These are phyloP conservation scores for Camellia lanceoleosa DNA, from an alignment of 148 eudicot genomes.

Conservation along the genomic window DNA sequence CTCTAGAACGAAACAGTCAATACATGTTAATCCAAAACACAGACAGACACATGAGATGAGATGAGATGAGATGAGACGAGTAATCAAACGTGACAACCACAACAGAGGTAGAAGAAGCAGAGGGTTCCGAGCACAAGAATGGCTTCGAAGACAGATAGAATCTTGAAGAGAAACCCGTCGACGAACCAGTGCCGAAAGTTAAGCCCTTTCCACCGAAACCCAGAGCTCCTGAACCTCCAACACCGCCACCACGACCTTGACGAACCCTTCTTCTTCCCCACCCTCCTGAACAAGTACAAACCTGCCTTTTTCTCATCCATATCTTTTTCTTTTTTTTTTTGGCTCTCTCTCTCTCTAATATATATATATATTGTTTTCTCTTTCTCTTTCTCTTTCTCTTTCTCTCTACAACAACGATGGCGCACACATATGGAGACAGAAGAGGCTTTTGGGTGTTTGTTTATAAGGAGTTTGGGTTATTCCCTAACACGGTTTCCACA, in stretches of 20 bases:
- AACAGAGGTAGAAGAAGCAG: constrained; percentile 57
- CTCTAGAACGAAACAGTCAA: no score
- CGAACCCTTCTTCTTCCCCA: constrained; percentile 31
- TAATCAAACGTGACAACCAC: constrained; percentile 50
- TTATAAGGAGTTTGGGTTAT: no score
- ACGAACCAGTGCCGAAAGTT: constrained; percentile 31
- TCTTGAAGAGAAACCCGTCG: constrained; percentile 43
- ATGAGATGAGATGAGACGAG: no score
- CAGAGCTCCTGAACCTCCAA: constrained; percentile 36
- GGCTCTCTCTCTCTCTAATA: no score
- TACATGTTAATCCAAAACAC: no score
- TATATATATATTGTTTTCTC: no score
- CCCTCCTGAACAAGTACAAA: constrained; percentile 19
- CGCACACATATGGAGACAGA: no score
- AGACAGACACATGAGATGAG: no score
- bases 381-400: no score
- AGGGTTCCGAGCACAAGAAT: constrained; percentile 44
- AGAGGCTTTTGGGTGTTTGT: no score
- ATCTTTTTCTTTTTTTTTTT: constrained; percentile 6
- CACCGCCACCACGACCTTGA: constrained; percentile 17
- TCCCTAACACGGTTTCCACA: no score
- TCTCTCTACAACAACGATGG: no score
- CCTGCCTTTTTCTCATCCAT: constrained; percentile 11
- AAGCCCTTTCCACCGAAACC: constrained; percentile 38
- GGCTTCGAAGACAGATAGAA: constrained; percentile 46